These are phyloP conservation scores for Beauveria brongniartii DNA, from an alignment of 2,329 filamentous ascomycete species.

Conservation along the genomic window DNA sequence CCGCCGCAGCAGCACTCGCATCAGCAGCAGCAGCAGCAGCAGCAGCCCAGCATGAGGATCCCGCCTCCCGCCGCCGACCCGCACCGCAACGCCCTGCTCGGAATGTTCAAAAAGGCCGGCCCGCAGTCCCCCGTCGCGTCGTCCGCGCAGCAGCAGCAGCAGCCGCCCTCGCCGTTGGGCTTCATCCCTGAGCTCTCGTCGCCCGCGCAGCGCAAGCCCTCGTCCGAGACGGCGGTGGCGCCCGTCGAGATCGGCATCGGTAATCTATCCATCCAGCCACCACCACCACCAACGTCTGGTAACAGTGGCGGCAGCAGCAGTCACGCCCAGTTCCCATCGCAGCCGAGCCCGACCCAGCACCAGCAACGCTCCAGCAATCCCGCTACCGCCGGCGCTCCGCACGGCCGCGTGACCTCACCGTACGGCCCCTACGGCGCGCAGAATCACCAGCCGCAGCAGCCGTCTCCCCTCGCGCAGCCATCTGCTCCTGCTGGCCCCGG, in stretches of 20 bases:
- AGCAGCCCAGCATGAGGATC: conserved; percentile 13
- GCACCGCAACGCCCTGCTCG: conserved; percentile 42
- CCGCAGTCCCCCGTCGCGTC: conserved; percentile 6
- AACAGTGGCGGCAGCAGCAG: conserved; percentile 16
- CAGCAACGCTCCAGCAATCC: background rate
- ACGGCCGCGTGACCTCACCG: background rate
- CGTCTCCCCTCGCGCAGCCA: background rate
- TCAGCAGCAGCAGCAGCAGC: background rate
- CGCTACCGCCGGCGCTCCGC: background rate
- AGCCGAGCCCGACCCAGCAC: background rate
- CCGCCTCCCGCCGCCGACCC: conserved; percentile 18
- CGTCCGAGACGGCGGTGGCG: conserved; percentile 15
- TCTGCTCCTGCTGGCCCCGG: background rate
- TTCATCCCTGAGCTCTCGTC: conserved; percentile 6
- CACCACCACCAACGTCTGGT: conserved; percentile 2
- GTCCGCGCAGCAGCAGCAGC: conserved; percentile 11
- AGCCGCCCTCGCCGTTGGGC: conserved; percentile 2
- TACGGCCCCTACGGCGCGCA: background rate
- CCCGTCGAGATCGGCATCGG: conserved; percentile 20
- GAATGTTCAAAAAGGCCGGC: conserved; percentile 43
- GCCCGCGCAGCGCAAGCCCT: background rate
- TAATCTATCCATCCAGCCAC: conserved; percentile 21
- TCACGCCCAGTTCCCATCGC: conserved; percentile 25
- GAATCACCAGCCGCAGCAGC: conserved; percentile 14
- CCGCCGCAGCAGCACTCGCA: background rate